Evolutionary conservation across 306 rosid species (phyloP), one percentile per base, ranked within the genome.

Genomic region (Citrullus mucosospermus): DNA sequence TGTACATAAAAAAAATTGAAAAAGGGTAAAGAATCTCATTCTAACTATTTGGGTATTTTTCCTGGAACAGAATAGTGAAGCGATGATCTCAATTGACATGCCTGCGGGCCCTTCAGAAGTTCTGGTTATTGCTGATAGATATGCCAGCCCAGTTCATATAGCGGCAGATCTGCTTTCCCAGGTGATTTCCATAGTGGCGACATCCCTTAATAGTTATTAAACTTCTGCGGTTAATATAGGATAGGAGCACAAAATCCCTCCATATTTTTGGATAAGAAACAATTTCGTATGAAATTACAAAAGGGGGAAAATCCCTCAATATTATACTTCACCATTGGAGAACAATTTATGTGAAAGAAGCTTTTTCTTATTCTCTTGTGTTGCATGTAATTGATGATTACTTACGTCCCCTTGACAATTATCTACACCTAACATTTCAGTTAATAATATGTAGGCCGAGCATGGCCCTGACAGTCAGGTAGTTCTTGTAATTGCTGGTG

Each of bases 101-200:
- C 97, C 99, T 4, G 99, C 99, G 0, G 99, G 99, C 63, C 99
- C 99, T 72, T 95, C 99, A 10, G 99, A 95, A 91, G 99, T 95
- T 83, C 86, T 95, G 78, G 99, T 95, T 86, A 95, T 95, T 81
- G 97, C 99, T 43, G 99, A 95, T 87, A 83, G 84, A 82, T 78
- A 88, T 78, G 96, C 99, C 67, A 83, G 87, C 78, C 93, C 99
- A 59, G 93, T 88, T 79, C 97, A 95, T 76, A 81, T 95, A 78
- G 99, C 99, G 58, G 97, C 97, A 50, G 99, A 95, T 89, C 87
- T 95, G 83, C 97, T 95, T 81, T 94, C 98, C 75, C 98, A 94
- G 98, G 98, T 93, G 69, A 56, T 79, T 77, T 13, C 50, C 65
- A 55, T 51, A 48, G 71, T 69, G 78, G 53, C 41, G 8, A 70